Conservation (phyloP, 148 eudicot species). For the Silene latifolia region DNA sequence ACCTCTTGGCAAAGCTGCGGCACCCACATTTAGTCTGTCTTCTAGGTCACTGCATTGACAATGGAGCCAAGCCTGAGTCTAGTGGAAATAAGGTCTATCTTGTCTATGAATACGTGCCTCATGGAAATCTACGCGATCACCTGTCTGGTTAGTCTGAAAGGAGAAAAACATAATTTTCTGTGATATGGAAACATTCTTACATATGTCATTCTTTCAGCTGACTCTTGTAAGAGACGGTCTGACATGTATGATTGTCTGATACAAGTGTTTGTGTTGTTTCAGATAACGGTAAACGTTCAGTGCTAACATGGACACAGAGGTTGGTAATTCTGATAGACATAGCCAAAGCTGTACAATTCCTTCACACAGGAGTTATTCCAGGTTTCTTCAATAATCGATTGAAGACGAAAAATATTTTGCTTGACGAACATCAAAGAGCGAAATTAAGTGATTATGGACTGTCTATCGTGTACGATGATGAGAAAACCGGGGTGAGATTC, state of each 20-base stretch:
- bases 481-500: conserved; percentile 35
- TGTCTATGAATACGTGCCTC: conserved; percentile 55
- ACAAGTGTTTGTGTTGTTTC: conserved; percentile 10
- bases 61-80: conserved; percentile 28
- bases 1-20: conserved; percentile 62
- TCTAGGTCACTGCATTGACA: conserved; percentile 60
- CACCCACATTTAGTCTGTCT: conserved; percentile 67
- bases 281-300: conserved; percentile 35
- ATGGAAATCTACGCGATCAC: conserved; percentile 46
- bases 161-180: not conserved
- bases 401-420: conserved; percentile 51
- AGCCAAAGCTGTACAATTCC: conserved; percentile 77
- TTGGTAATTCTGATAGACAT: conserved; percentile 50
- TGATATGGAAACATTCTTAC: not conserved
- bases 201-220: not conserved
- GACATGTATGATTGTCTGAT: not conserved
- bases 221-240: not conserved
- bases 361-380: conserved; percentile 72
- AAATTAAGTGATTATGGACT: conserved; percentile 78
- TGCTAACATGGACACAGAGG: conserved; percentile 64
- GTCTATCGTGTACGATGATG: conserved; percentile 55
- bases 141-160: conserved; percentile 43
- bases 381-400: conserved; percentile 64
- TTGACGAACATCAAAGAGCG: conserved; percentile 60
- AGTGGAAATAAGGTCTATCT: conserved; percentile 50